These are phyloP conservation scores for Casuarina glauca DNA, from an alignment of 306 rosid genomes.

Conservation along the genomic window DNA sequence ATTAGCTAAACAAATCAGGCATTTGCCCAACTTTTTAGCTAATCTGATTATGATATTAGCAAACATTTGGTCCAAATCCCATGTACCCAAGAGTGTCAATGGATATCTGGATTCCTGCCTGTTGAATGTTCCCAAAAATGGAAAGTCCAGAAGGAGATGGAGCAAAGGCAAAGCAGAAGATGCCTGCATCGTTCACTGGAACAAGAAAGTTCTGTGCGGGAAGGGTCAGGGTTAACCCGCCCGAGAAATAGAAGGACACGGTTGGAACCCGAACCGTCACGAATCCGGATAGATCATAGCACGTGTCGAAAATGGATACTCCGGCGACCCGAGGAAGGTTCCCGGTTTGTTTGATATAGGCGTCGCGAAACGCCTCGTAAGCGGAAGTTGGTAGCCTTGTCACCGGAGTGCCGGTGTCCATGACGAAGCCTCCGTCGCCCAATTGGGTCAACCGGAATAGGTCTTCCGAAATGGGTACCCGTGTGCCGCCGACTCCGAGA, in stretches of 20 bases:
- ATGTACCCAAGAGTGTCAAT: conserved; percentile 80
- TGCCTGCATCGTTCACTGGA: conserved; percentile 68
- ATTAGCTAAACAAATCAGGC: too few relatives aligned
- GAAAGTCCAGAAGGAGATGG: conserved; percentile 53
- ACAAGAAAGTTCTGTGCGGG: conserved; percentile 76
- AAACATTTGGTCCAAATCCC: conserved; percentile 84
- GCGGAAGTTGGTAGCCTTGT: conserved; percentile 67
- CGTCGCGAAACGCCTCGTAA: conserved; percentile 58
- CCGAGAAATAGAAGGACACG: conserved; percentile 71
- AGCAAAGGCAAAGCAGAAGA: conserved; percentile 83
- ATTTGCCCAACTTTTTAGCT: too few relatives aligned
- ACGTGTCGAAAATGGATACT: conserved; percentile 81
- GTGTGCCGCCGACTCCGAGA: conserved; percentile 78
- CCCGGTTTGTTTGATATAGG: conserved; percentile 58
- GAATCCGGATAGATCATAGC: conserved; percentile 69
- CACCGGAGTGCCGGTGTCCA: conserved; percentile 97
- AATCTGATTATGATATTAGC: conserved; percentile 32
- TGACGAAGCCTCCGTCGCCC: conserved; percentile 78
- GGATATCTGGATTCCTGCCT: conserved; percentile 85
- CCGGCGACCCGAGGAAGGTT: conserved; percentile 60
- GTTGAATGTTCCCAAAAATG: conserved; percentile 86
- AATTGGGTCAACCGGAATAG: conserved; percentile 43
- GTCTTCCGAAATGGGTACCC: conserved; percentile 53
- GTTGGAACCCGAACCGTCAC: conserved; percentile 87
- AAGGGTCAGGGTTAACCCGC: conserved; percentile 75